Evolutionary conservation across 306 rosid genomes (phyloP).

Genomic region (Acmispon strigosus): DNA sequence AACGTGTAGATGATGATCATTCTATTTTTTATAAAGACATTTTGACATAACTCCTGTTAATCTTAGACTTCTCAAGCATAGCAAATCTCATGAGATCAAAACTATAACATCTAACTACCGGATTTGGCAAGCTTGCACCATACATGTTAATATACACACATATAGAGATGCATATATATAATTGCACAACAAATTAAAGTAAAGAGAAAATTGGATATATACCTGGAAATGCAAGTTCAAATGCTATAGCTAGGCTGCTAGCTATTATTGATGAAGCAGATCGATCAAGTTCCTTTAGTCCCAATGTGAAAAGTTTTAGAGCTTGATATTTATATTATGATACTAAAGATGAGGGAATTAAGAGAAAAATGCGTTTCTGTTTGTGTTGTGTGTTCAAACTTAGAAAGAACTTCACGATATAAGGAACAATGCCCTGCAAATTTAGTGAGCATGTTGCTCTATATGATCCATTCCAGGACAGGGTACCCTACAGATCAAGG

Average conservation of each 20-base stretch:
- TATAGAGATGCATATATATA: background rate
- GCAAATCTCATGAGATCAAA: too few relatives aligned
- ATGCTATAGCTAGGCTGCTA: background rate
- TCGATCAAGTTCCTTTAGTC: background rate
- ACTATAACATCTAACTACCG: too few relatives aligned
- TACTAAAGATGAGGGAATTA: background rate
- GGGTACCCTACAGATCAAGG: slow-evolving; percentile 26
- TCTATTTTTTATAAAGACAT: too few relatives aligned
- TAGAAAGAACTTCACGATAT: too few relatives aligned
- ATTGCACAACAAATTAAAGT: background rate
- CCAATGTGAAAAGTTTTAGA: background rate
- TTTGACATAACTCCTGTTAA: too few relatives aligned
- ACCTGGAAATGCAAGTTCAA: slow-evolving; percentile 27
- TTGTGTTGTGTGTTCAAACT: background rate
- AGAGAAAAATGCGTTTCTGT: background rate
- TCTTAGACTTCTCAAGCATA: too few relatives aligned
- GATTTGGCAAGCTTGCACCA: too few relatives aligned
- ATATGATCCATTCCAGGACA: background rate
- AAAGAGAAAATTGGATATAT: background rate
- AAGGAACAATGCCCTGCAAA: slow-evolving; percentile 11
- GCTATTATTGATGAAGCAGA: background rate
- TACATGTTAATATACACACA: too few relatives aligned
- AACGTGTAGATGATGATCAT: too few relatives aligned
- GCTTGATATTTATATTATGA: background rate
- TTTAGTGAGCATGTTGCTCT: slow-evolving; percentile 3